phyloP scores from a whole-genome alignment of 2,329 filamentous ascomycete genomes.

The Hypoxylon sp. region DNA sequence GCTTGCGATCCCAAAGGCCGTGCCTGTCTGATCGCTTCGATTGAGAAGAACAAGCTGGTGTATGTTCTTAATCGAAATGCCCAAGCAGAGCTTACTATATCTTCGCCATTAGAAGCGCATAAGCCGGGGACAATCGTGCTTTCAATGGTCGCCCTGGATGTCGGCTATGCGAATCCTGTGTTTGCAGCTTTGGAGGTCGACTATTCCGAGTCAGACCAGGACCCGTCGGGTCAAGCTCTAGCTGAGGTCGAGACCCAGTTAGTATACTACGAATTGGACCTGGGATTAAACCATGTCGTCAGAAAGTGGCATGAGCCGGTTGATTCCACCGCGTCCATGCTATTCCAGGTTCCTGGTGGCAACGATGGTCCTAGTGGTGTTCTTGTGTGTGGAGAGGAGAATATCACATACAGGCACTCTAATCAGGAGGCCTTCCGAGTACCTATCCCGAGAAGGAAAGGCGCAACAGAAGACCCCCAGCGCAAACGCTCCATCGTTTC shows the following conservation, averaged over 20 bases:
- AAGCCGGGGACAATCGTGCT: conserved; percentile 92
- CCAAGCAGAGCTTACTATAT: conserved; percentile 94
- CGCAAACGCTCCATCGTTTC: conserved; percentile 87
- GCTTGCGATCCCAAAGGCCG: conserved; percentile 95
- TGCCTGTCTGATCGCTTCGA: conserved; percentile 90
- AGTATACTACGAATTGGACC: conserved; percentile 96
- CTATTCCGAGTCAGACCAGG: conserved; percentile 89
- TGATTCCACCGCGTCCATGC: conserved; percentile 84
- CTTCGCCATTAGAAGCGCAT: conserved; percentile 94
- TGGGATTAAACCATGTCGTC: conserved; percentile 96
- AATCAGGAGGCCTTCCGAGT: conserved; percentile 91
- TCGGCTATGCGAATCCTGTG: conserved; percentile 95
- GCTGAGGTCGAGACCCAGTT: conserved; percentile 87
- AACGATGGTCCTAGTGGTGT: conserved; percentile 94
- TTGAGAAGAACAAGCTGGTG: conserved; percentile 99
- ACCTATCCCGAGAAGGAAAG: conserved; percentile 85
- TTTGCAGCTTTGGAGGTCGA: conserved; percentile 96
- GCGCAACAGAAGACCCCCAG: conserved; percentile 89
- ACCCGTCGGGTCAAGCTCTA: conserved; percentile 83
- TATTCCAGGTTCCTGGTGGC: conserved; percentile 96
- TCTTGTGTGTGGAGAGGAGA: conserved; percentile 92
- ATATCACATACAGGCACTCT: conserved; percentile 95
- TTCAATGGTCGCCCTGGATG: conserved; percentile 86
- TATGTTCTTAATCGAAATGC: conserved; percentile 97
- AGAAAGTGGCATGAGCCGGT: conserved; percentile 96